phyloP scores from a whole-genome alignment of 176 grass and related monocot species.

The Aegilops speltoides region DNA sequence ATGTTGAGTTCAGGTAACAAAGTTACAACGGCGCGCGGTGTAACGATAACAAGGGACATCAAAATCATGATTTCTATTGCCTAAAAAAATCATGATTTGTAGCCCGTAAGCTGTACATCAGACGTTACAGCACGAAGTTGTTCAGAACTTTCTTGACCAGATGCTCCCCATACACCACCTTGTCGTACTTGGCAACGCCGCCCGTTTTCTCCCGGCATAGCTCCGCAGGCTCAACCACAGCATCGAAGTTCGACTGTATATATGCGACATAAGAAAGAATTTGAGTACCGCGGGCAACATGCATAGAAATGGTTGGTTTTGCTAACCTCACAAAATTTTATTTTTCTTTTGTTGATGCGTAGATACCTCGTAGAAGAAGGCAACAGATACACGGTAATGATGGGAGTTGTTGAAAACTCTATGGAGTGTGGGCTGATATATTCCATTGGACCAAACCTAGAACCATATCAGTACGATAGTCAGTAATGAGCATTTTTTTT shows the following conservation, averaged over 20 bases:
- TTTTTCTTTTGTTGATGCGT: background rate
- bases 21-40: too few relatives aligned
- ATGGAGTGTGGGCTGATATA: slow-evolving; percentile 84
- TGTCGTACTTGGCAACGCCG: slow-evolving; percentile 38
- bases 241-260: slow-evolving; percentile 73
- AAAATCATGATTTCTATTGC: too few relatives aligned
- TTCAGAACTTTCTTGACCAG: slow-evolving; percentile 66
- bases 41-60: too few relatives aligned
- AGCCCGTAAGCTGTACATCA: too few relatives aligned
- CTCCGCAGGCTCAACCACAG: slow-evolving; percentile 51
- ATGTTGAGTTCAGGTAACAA: too few relatives aligned
- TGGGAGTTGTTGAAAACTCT: slow-evolving; percentile 67
- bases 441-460: slow-evolving; percentile 87
- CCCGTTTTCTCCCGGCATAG: slow-evolving; percentile 67
- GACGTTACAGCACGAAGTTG: slow-evolving; percentile 45
- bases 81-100: too few relatives aligned
- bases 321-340: background rate
- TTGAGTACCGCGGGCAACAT: background rate
- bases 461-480: background rate
- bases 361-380: slow-evolving; percentile 78
- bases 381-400: slow-evolving; percentile 78
- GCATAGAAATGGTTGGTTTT: background rate
- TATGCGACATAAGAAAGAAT: background rate
- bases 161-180: slow-evolving; percentile 84
- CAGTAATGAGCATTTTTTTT: background rate